Conservation (phyloP, 2,329 filamentous ascomycete species). For the Beauveria medogensis region DNA sequence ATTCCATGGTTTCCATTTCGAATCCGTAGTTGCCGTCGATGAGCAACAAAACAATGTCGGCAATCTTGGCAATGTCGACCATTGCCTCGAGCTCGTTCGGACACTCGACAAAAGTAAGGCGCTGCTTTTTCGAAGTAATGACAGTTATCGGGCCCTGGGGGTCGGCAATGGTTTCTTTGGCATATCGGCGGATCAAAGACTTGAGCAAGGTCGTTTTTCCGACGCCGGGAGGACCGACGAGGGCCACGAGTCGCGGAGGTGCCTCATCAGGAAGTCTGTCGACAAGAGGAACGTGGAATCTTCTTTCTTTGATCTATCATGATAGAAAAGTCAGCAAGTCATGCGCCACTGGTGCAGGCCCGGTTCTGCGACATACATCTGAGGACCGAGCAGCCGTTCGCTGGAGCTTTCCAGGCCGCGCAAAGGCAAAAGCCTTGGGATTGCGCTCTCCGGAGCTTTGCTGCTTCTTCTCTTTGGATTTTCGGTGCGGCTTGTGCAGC, state of each 20-base stretch:
- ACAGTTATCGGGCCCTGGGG: conserved; percentile 91
- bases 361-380: conserved; percentile 44
- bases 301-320: conserved; percentile 79
- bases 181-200: conserved; percentile 85
- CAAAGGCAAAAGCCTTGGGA: conserved; percentile 83
- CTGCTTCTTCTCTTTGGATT: conserved; percentile 74
- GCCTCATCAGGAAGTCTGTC: conserved; percentile 94
- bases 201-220: conserved; percentile 96
- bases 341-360: background rate
- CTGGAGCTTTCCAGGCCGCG: conserved; percentile 71
- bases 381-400: conserved; percentile 65
- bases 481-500: conserved; percentile 83
- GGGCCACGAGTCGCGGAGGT: conserved; percentile 83
- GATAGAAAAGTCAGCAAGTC: conserved; percentile 17
- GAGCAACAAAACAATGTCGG: conserved; percentile 94
- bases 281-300: conserved; percentile 91
- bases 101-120: conserved; percentile 92
- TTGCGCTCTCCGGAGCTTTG: conserved; percentile 59
- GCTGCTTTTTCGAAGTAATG: conserved; percentile 90
- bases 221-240: conserved; percentile 89
- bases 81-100: conserved; percentile 94
- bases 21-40: conserved; percentile 99
- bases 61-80: conserved; percentile 95
- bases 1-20: conserved; percentile 99
- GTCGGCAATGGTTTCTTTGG: conserved; percentile 86